These are phyloP conservation scores for Trichoderma sp. DNA, from an alignment of 2,329 filamentous ascomycete species.

Conservation along the genomic window DNA sequence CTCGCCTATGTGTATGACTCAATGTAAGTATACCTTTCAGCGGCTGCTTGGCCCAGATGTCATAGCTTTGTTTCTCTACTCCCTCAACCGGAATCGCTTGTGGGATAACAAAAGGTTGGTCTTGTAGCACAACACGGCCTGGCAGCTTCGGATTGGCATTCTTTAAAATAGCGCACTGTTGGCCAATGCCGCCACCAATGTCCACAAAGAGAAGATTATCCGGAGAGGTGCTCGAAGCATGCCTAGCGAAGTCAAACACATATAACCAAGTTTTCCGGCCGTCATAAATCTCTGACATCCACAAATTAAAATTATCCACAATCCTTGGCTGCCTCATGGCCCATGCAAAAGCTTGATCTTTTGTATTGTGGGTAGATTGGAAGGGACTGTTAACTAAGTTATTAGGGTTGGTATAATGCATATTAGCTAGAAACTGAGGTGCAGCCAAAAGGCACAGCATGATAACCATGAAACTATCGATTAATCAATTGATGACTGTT, in stretches of 20 bases:
- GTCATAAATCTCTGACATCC: not conserved
- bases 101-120: slow-evolving; percentile 23
- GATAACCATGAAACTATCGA: not conserved
- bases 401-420: not conserved
- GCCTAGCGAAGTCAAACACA: not conserved
- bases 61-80: slow-evolving; percentile 28
- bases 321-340: not conserved
- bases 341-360: not conserved
- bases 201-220: slow-evolving; percentile 16
- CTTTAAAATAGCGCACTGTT: slow-evolving; percentile 23
- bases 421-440: not conserved
- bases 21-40: slow-evolving; percentile 22
- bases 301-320: not conserved
- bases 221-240: not conserved
- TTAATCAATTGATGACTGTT: not conserved
- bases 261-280: not conserved
- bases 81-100: slow-evolving; percentile 21
- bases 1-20: not conserved
- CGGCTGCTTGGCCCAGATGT: slow-evolving; percentile 26
- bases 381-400: not conserved
- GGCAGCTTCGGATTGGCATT: slow-evolving; percentile 13
- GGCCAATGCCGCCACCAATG: slow-evolving; percentile 23
- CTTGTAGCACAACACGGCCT: slow-evolving; percentile 26
- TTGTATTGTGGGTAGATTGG: not conserved
- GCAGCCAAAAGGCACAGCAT: not conserved